Evolutionary conservation across 2,329 filamentous ascomycete genomes (phyloP).

Genomic region (Pyricularia grisea): DNA sequence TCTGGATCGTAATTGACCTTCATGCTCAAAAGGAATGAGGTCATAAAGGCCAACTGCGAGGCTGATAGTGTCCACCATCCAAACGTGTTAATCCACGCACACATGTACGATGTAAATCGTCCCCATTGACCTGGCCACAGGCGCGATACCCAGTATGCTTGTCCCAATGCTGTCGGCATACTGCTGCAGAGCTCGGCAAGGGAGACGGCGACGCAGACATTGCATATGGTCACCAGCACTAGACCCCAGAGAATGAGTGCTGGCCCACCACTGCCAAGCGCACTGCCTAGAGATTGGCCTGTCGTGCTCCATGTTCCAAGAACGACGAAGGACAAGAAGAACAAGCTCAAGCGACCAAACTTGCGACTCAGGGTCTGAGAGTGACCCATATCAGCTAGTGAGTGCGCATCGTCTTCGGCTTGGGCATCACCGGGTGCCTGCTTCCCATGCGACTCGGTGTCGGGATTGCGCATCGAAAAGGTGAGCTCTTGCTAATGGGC

Average conservation of each 20-base stretch:
- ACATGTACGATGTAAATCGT: slow-evolving; percentile 29
- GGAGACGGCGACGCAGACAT: slow-evolving; percentile 18
- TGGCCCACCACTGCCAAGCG: background rate
- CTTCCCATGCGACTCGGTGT: background rate
- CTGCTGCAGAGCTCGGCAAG: slow-evolving; percentile 46
- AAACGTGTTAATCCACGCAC: background rate
- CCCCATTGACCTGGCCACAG: slow-evolving; percentile 39
- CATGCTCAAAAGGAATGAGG: background rate
- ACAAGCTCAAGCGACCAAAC: background rate
- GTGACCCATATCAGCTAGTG: background rate
- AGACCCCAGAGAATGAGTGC: background rate
- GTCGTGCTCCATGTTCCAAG: background rate
- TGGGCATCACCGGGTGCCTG: background rate
- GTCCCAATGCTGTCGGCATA: slow-evolving; percentile 51
- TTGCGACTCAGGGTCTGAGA: background rate
- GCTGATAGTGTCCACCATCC: background rate
- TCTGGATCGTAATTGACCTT: background rate
- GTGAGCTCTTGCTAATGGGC: background rate
- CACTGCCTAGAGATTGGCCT: background rate
- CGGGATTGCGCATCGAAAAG: background rate
- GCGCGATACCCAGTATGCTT: slow-evolving; percentile 46
- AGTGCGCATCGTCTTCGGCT: background rate
- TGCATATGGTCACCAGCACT: background rate
- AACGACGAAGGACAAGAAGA: background rate
- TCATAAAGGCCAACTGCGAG: background rate